Percentiles rank a stretch among this genome's conserved stretches.
Evolutionary conservation across 2,329 filamentous ascomycete genomes (phyloP).

Genomic region (Hymenotorrendiella dingleyae): DNA sequence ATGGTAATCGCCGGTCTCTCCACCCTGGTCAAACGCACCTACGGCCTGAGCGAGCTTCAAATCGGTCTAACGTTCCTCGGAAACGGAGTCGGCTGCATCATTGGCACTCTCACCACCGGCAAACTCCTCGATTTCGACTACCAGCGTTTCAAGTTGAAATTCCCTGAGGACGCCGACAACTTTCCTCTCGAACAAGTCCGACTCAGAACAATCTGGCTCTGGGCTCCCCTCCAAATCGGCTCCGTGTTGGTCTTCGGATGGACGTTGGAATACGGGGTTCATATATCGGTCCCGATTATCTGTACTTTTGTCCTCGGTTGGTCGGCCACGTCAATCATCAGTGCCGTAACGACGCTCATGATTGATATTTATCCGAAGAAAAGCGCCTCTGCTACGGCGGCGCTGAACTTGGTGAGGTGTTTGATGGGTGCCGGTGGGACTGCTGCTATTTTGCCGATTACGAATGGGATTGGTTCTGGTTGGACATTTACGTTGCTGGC

Average conservation of each 20-base stretch:
- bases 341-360: slow-evolving; percentile 23
- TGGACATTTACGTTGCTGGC: slow-evolving; percentile 23
- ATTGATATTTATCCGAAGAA: slow-evolving; percentile 32
- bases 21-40: slow-evolving; percentile 20
- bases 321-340: slow-evolving; percentile 28
- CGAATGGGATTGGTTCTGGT: slow-evolving; percentile 24
- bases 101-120: slow-evolving; percentile 42
- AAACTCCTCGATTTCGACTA: slow-evolving; percentile 63
- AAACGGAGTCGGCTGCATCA: slow-evolving; percentile 41
- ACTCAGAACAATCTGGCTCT: slow-evolving; percentile 31
- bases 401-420: slow-evolving; percentile 33
- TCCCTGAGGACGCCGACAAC: slow-evolving; percentile 21
- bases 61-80: slow-evolving; percentile 32
- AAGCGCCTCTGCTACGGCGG: slow-evolving; percentile 31
- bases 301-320: slow-evolving; percentile 32
- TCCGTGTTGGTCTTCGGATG: slow-evolving; percentile 34
- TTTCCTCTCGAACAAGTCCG: slow-evolving; percentile 37
- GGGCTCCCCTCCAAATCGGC: slow-evolving; percentile 32
- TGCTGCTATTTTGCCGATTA: slow-evolving; percentile 22
- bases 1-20: slow-evolving; percentile 26
- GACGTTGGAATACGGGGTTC: slow-evolving; percentile 24
- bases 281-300: slow-evolving; percentile 28
- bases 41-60: slow-evolving; percentile 21
- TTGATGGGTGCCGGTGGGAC: slow-evolving; percentile 31
- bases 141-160: slow-evolving; percentile 36